Evolutionary conservation across 2,329 filamentous ascomycete genomes (phyloP).

Genomic region (Epichloe aotearoae): DNA sequence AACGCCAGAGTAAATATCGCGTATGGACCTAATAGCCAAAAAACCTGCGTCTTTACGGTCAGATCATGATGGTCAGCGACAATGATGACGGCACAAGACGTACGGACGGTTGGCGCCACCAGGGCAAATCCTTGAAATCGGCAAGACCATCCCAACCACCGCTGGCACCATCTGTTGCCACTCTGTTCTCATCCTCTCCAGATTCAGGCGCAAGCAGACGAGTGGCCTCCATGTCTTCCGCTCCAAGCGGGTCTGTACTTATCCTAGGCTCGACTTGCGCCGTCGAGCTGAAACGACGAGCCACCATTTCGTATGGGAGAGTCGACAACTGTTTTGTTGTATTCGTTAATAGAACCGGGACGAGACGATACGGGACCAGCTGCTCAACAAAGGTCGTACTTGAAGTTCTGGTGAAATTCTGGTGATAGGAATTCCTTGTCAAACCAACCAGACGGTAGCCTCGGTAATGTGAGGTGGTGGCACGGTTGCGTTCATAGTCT

Average conservation of each 20-base stretch:
- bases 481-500: neutral
- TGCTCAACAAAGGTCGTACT: neutral
- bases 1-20: constrained; percentile 73
- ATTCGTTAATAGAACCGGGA: neutral
- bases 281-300: neutral
- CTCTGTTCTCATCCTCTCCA: neutral
- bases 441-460: neutral
- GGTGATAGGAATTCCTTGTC: neutral
- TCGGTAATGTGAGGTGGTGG: neutral
- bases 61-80: constrained; percentile 4
- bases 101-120: constrained; percentile 52
- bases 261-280: neutral
- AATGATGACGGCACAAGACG: constrained; percentile 11
- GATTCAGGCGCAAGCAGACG: constrained; percentile 2
- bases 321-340: neutral
- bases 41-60: constrained; percentile 40
- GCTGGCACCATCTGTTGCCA: constrained; percentile 8
- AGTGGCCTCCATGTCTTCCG: constrained; percentile 1
- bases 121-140: constrained; percentile 48
- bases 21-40: constrained; percentile 75
- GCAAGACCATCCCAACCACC: constrained; percentile 33
- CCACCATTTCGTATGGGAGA: neutral
- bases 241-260: neutral
- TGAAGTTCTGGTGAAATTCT: neutral
- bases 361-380: neutral